phyloP scores from a whole-genome alignment of 257 asterid species.

The Mentha longifolia region DNA sequence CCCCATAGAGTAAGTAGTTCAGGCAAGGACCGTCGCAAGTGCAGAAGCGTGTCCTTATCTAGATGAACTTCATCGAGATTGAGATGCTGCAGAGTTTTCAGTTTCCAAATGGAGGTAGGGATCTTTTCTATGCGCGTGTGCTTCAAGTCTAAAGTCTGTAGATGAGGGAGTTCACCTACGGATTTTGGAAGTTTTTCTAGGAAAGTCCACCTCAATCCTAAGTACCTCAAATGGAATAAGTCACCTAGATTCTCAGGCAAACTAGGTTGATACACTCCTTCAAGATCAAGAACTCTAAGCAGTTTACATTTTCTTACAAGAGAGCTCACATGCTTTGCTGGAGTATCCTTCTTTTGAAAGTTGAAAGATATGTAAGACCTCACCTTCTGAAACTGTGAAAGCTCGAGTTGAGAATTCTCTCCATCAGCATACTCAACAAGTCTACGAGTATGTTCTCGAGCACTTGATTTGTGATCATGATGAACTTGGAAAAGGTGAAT shows the following conservation, averaged over 20 bases:
- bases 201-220: slow-evolving; percentile 41
- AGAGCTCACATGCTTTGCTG: slow-evolving; percentile 27
- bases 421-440: slow-evolving; percentile 32
- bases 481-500: slow-evolving; percentile 27
- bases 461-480: background rate
- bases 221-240: slow-evolving; percentile 34
- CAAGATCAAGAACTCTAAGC: slow-evolving; percentile 42
- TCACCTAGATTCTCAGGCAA: slow-evolving; percentile 36
- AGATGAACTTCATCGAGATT: slow-evolving; percentile 32
- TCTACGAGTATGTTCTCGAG: slow-evolving; percentile 20
- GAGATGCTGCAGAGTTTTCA: slow-evolving; percentile 34
- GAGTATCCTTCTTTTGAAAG: slow-evolving; percentile 35
- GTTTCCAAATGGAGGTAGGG: slow-evolving; percentile 36
- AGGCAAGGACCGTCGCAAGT: slow-evolving; percentile 23
- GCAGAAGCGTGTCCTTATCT: slow-evolving; percentile 26
- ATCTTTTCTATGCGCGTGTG: slow-evolving; percentile 31
- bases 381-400: background rate
- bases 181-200: slow-evolving; percentile 36
- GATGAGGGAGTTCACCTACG: slow-evolving; percentile 29
- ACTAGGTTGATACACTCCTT: slow-evolving; percentile 35
- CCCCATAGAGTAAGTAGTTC: slow-evolving; percentile 39
- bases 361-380: slow-evolving; percentile 39
- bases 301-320: slow-evolving; percentile 27
- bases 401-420: background rate
- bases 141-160: slow-evolving; percentile 33